Base-by-base conservation (phyloP, 805 yeast genomes). In the Yarrowia deformans region DNA sequence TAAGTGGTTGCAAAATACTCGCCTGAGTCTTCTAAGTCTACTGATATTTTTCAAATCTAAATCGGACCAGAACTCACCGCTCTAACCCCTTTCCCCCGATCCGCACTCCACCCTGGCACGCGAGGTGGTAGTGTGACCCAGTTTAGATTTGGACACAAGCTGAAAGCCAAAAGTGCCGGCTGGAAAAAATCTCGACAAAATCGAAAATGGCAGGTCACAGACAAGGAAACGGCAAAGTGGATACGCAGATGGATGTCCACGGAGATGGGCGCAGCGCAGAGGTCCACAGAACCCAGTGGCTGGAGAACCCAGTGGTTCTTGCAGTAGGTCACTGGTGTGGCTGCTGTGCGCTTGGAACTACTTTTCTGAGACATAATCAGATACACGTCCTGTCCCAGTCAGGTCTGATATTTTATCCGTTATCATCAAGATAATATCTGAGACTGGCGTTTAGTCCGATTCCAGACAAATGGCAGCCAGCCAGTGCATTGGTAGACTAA, bases 101-200 rank as follows among this genome's bases (percentile, higher is more conserved):
- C 54, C 34, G 29, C 29, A 37, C 60, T 37, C 60, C 60, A 54
- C 60, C 34, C 43, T 56, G 63, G 63, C 63, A 56, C 63, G 63
- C 63, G 63, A 56, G 63, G 63, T 56, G 63, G 63, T 56, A 56
- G 63, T 56, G 63, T 56, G 63, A 56, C 63, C 63, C 63, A 42
- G 63, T 40, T 56, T 29, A 40, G 63, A 56, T 56, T 56, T 56
- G 43, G 19, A 35, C 60, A 54, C 45, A 34, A 34, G 14, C 45
- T 34, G 34, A 54, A 54, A 54, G 45, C 6, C 8, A 23, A 54
- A 54, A 19, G 10, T n/a, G 8, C 2, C n/a, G 23, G 9, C 8
- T 10, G 40, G 5, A 34, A 34, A 50, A 50, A 50, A 40, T 5
- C 8, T 6, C 19, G 18, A 14, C 18, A 12, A 48, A 49, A 32